Evolutionary conservation across 306 rosid species (phyloP), one percentile per base, ranked within the genome.

Genomic region (Astragalus membranaceus): DNA sequence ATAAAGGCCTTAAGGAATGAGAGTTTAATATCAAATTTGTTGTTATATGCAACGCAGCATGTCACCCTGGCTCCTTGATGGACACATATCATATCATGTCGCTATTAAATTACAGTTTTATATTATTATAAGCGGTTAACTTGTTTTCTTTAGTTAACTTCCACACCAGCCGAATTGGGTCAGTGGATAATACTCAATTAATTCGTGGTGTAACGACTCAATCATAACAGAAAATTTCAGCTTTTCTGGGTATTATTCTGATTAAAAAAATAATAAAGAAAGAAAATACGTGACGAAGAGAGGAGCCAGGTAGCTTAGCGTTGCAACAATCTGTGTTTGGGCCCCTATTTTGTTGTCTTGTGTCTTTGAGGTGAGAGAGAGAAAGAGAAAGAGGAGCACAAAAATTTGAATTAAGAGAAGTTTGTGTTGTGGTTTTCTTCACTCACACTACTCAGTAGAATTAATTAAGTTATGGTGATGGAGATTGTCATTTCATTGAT

Each of bases 401-500:
- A 23, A 58, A 70, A 39, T 26, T 26, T 26, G 30, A 26, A 26
- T 7, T 39, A 35, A 35, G 39, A 7, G 39, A 35, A 8, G 39
- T 8, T 35, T 35, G 6, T 39, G 9, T 39, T 39, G 44, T 26
- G 30, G 30, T 26, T 26, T 26, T 26, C 30, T 26, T 26, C 30
- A 26, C 30, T 26, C 30, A 26, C 30, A 26, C 23, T 20, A n/a
- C n/a, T n/a, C n/a, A n/a, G n/a, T n/a, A n/a, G n/a, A 1, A 0
- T 4, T 4, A 35, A 39, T 26, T 15, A 43, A 50, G 33, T 47
- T 36, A 77, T 73, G 85, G 85, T 17, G 26, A 80, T 76, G 85
- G 95, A 78, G 57, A 79, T 91, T 63, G 47, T 81, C 5, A 56
- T 86, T 68, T 76, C 89, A 23, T 75, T 74, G 75, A 67, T 83